These are phyloP conservation scores for Bruguiera gymnorhiza DNA, from an alignment of 345 rosid genomes.

Conservation along the genomic window DNA sequence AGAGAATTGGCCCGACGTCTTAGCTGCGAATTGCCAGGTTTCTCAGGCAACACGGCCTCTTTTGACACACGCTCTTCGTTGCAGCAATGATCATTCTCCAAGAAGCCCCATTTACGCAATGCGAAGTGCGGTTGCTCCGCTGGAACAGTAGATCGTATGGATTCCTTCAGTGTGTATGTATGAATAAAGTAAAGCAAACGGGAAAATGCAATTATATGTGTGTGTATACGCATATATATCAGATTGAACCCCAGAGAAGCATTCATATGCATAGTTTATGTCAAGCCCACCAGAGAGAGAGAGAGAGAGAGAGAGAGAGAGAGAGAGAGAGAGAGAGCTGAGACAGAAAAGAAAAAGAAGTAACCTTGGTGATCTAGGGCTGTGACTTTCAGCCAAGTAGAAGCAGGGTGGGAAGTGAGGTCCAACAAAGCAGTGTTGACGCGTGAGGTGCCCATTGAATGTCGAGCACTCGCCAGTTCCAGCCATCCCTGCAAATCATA, in stretches of 20 bases:
- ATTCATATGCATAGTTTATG: too few relatives aligned
- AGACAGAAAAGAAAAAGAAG: neutral
- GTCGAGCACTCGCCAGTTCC: slow-evolving; percentile 81
- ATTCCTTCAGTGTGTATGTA: too few relatives aligned
- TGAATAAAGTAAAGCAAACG: too few relatives aligned
- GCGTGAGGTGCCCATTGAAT: slow-evolving; percentile 90
- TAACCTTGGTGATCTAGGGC: slow-evolving; percentile 42
- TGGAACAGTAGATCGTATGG: slow-evolving; percentile 15
- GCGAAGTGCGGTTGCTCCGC: slow-evolving; percentile 46
- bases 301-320: neutral
- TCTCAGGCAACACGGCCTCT: slow-evolving; percentile 30
- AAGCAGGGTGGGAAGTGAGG: slow-evolving; percentile 68
- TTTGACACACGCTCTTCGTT: slow-evolving; percentile 24
- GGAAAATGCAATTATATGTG: too few relatives aligned
- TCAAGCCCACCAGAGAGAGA: neutral
- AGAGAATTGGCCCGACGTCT: slow-evolving; percentile 40
- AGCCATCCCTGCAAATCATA: slow-evolving; percentile 72
- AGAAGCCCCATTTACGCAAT: slow-evolving; percentile 69
- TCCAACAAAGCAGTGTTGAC: slow-evolving; percentile 67
- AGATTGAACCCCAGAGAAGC: too few relatives aligned
- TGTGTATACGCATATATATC: too few relatives aligned
- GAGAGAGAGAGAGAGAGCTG: neutral
- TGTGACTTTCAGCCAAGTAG: slow-evolving; percentile 53
- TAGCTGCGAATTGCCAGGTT: slow-evolving; percentile 38
- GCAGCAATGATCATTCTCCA: slow-evolving; percentile 27